Evolutionary conservation across 2,329 filamentous ascomycete species (phyloP).

Genomic region (Huntiella bhutanensis): DNA sequence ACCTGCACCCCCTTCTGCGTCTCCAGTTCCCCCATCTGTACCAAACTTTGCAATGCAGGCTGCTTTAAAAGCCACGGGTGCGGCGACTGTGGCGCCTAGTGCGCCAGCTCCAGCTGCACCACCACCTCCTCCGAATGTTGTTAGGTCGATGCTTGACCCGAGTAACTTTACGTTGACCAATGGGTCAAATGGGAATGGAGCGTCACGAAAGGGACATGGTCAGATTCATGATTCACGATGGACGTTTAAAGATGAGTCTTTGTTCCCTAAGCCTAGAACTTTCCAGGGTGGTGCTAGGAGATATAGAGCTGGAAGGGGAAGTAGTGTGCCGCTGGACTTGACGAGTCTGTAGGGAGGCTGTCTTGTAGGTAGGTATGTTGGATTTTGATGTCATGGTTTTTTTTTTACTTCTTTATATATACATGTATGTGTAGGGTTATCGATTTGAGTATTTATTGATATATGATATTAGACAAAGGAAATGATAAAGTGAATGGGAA

Average conservation of each 20-base stretch:
- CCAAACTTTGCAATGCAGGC: slow-evolving; percentile 11
- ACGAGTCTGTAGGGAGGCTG: not conserved
- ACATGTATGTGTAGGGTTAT: not conserved
- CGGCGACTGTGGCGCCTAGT: slow-evolving; percentile 15
- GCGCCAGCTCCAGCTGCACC: slow-evolving; percentile 21
- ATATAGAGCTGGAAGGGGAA: slow-evolving; percentile 81
- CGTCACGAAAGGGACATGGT: slow-evolving; percentile 21
- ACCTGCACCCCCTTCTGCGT: not conserved
- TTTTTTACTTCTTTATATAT: too few relatives aligned
- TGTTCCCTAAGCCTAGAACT: slow-evolving; percentile 68
- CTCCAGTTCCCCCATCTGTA: not conserved
- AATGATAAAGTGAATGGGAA: not conserved
- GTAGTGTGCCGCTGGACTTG: slow-evolving; percentile 82
- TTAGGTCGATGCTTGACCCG: slow-evolving; percentile 51
- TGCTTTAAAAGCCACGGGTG: slow-evolving; percentile 7
- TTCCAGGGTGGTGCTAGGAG: slow-evolving; percentile 56
- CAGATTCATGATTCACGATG: slow-evolving; percentile 63
- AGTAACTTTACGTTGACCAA: slow-evolving; percentile 59
- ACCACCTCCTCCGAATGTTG: slow-evolving; percentile 18
- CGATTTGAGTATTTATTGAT: not conserved
- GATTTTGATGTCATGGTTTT: not conserved
- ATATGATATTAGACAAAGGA: not conserved
- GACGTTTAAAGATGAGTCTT: slow-evolving; percentile 66
- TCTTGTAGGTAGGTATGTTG: not conserved
- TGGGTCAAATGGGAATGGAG: slow-evolving; percentile 22